phyloP scores from a whole-genome alignment of 1,139 yeast species.

The Hemisphaericaspora lyxosophila region DNA sequence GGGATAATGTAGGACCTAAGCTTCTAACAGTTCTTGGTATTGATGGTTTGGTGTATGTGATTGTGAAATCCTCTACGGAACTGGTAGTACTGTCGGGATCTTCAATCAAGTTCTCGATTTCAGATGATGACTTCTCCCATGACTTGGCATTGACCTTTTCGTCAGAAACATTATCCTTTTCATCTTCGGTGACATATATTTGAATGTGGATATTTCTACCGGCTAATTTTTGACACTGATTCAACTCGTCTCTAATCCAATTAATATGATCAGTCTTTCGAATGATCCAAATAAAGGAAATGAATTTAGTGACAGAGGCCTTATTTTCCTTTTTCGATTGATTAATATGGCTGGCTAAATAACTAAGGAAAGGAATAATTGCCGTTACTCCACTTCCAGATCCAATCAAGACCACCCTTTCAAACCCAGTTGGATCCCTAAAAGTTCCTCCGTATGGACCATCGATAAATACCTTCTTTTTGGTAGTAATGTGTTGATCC shows the following conservation, averaged over 20 bases:
- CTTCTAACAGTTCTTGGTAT: constrained; percentile 20
- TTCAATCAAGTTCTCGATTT: constrained; percentile 3
- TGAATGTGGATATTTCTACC: constrained; percentile 26
- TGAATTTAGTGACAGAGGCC: constrained; percentile 20
- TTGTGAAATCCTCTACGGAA: constrained; percentile 14
- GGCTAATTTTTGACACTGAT: constrained; percentile 23
- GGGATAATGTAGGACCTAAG: constrained; percentile 24
- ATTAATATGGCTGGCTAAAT: constrained; percentile 19
- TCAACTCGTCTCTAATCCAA: constrained; percentile 49
- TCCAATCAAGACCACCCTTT: constrained; percentile 43
- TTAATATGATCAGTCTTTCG: constrained; percentile 34
- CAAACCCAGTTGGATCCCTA: constrained; percentile 51
- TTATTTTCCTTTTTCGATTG: constrained; percentile 14
- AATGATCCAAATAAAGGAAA: constrained; percentile 54
- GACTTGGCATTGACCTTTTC: constrained; percentile 1
- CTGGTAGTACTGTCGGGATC: constrained; percentile 3
- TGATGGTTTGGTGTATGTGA: constrained; percentile 37
- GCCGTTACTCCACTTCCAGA: constrained; percentile 62
- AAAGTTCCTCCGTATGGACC: constrained; percentile 67
- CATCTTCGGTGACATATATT: constrained; percentile 26
- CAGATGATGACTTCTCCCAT: constrained; percentile 2
- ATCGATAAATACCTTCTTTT: constrained; percentile 47
- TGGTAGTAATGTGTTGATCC: constrained; percentile 20
- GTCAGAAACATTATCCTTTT: constrained; percentile 3
- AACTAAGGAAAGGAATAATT: constrained; percentile 47